Base-by-base conservation (phyloP, 1,284 basidiomycete species). In the Mycosarcoma mackinlayi region DNA sequence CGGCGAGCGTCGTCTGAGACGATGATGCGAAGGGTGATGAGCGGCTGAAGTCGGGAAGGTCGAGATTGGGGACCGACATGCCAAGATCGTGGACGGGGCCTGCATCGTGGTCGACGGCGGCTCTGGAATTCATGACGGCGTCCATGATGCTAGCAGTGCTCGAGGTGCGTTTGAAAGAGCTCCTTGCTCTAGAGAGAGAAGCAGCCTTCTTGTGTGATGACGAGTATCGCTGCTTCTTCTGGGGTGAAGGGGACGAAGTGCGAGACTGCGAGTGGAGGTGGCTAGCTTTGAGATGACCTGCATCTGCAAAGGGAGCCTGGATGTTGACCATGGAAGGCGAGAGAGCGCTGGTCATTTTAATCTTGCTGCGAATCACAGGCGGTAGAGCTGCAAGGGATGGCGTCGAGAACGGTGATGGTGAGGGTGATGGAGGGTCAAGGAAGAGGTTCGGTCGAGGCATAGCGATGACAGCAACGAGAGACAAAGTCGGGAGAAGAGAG, bases 131-230 rank as follows among this genome's bases (percentile, higher is more conserved):
- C 61, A 70, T 70, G 50, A 70, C 54, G 7, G 61, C 27, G 42
- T 70, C 67, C 67, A 70, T 61, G 46, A 70, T 70, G 61, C 57
- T 70, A 31, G 61, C 53, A 16, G 61, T 70, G 57, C 67, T 70
- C 14, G 47, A 48, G 14, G 61, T 64, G 45, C 61, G 59, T 42
- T 70, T 61, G 42, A 64, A 50, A n/a, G 57, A 51, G 41, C 48
- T 44, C 7, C 37, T 41, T 7, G 37, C 42, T 39, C 50, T 68
- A 1, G 63, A 49, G 37, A 49, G 44, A 13, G 34, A 13, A 7
- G 50, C 44, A 28, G 46, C 7, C 31, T 62, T 68, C 33, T 33
- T 47, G 21, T 55, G 41, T 21, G 66, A 60, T 11, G 66, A 60
- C 21, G 60, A 56, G 30, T 18, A 10, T 33, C 66, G 59, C 56